phyloP scores from a whole-genome alignment of 2,329 filamentous ascomycete species.

The Grosmannia penicillata region DNA sequence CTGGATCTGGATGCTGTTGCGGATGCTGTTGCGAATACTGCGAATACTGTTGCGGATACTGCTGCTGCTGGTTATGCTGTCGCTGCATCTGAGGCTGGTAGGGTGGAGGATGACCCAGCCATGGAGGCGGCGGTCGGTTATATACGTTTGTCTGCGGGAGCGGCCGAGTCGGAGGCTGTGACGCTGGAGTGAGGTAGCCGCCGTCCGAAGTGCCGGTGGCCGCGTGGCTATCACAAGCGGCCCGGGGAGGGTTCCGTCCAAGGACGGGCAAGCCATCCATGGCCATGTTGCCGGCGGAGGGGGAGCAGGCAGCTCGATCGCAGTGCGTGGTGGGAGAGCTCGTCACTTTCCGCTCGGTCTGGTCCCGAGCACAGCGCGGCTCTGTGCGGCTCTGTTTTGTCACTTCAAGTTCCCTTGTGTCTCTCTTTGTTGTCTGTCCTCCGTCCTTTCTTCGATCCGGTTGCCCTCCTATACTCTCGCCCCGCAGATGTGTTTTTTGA shows the following conservation, averaged over 20 bases:
- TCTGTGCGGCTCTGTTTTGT: too few relatives aligned
- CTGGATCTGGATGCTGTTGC: not conserved
- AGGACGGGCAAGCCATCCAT: not conserved
- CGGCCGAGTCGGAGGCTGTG: not conserved
- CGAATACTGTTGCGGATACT: not conserved
- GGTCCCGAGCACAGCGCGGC: too few relatives aligned
- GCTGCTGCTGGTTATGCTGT: not conserved
- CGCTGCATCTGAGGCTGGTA: too few relatives aligned
- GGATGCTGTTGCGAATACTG: not conserved
- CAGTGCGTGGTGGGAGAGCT: too few relatives aligned
- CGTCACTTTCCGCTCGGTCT: too few relatives aligned
- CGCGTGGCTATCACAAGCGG: constrained; percentile 1
- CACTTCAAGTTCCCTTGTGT: not conserved
- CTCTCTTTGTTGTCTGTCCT: not conserved
- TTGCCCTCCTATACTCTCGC: not conserved
- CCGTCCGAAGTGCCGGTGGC: constrained; percentile 5
- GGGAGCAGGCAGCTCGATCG: too few relatives aligned
- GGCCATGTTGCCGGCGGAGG: not conserved
- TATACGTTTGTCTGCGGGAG: not conserved
- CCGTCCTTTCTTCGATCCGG: not conserved
- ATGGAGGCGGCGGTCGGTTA: not conserved
- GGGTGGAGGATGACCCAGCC: too few relatives aligned
- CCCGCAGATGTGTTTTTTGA: not conserved
- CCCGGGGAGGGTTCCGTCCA: not conserved
- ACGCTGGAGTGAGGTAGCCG: not conserved